Percentiles rank a stretch among this genome's conserved stretches.
These are phyloP conservation scores for Epichloe sibirici DNA, from an alignment of 2,329 filamentous ascomycete species.

Conservation along the genomic window DNA sequence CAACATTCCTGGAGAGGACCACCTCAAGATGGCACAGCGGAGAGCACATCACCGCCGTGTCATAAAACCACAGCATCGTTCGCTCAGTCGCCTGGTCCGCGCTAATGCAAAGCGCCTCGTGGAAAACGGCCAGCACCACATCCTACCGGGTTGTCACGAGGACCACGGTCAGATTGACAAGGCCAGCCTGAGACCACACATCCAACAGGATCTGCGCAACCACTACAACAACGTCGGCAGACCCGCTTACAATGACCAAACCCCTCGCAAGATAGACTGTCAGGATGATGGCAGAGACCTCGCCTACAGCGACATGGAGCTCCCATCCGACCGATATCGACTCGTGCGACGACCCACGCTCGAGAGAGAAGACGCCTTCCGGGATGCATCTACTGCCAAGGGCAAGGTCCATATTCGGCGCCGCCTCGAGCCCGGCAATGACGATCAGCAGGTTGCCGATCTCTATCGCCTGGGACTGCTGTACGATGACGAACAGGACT, in stretches of 20 bases:
- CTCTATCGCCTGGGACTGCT: conserved; percentile 33
- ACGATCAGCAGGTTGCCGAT: conserved; percentile 26
- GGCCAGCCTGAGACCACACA: conserved; percentile 7
- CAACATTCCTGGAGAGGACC: not conserved
- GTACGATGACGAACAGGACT: conserved; percentile 26
- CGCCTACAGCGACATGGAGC: conserved; percentile 21
- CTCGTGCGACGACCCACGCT: conserved; percentile 27
- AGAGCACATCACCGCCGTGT: conserved; percentile 1
- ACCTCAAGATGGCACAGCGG: not conserved
- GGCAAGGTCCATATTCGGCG: conserved; percentile 15
- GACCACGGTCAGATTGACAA: conserved; percentile 11
- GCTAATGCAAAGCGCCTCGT: conserved; percentile 20
- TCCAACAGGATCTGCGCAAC: conserved; percentile 6
- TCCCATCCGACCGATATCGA: conserved; percentile 24
- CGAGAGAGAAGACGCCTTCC: conserved; percentile 35
- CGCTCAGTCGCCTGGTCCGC: conserved; percentile 17
- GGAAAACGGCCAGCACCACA: conserved; percentile 7
- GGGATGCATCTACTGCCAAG: conserved; percentile 27
- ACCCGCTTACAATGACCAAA: not conserved
- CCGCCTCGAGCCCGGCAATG: conserved; percentile 10
- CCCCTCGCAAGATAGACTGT: conserved; percentile 4
- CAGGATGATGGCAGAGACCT: conserved; percentile 23
- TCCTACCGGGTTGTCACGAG: conserved; percentile 3
- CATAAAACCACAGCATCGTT: conserved; percentile 3
- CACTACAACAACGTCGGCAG: conserved; percentile 1